Percentiles rank a stretch among this genome's conserved stretches.
These are phyloP conservation scores for Rhododendron mucronatum DNA, from an alignment of 148 eudicot genomes.

Conservation along the genomic window DNA sequence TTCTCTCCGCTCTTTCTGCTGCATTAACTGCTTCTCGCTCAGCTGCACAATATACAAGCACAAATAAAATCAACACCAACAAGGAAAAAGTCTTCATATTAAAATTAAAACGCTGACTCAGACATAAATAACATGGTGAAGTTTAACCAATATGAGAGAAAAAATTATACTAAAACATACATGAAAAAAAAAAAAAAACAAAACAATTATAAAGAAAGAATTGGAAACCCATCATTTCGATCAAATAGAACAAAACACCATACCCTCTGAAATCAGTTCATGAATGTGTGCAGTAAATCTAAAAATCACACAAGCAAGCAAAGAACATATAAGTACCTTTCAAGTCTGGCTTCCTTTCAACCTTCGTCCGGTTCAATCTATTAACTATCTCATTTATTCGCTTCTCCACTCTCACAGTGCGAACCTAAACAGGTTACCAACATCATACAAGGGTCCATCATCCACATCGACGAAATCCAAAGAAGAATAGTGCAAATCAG, in stretches of 20 bases:
- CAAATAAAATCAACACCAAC: background rate
- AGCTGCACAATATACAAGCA: slow-evolving; percentile 38
- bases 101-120: background rate
- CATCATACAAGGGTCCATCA: slow-evolving; percentile 6
- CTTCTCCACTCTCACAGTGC: slow-evolving; percentile 64
- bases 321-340: slow-evolving; percentile 44
- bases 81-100: background rate
- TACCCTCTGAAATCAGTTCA: background rate
- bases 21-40: slow-evolving; percentile 69
- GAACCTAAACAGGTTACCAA: slow-evolving; percentile 34
- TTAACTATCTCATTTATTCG: slow-evolving; percentile 65
- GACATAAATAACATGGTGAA: background rate
- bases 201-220: background rate
- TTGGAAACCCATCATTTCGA: background rate
- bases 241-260: background rate
- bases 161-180: background rate
- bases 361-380: slow-evolving; percentile 55
- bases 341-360: slow-evolving; percentile 73
- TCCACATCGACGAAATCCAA: background rate
- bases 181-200: background rate
- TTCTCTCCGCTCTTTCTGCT: slow-evolving; percentile 13
- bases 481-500: background rate
- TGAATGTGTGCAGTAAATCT: background rate
- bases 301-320: background rate
- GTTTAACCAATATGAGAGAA: background rate